These are phyloP conservation scores for Scenedesmus sp. DNA, from an alignment of 163 green algal species.

Conservation along the genomic window DNA sequence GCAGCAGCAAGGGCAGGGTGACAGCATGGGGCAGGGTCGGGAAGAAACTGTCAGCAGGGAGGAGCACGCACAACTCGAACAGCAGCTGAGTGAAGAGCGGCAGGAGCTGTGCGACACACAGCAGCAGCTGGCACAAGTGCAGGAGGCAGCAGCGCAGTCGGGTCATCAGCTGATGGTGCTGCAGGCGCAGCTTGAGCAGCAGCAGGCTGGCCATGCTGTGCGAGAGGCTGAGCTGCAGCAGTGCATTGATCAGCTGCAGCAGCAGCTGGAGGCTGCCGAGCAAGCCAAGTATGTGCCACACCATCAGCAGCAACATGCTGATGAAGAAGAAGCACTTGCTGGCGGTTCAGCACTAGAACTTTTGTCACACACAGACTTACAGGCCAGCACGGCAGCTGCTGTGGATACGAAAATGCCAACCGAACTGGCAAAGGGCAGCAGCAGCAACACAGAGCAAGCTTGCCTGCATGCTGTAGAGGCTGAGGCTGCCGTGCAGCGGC, in stretches of 20 bases:
- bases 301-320: neutral
- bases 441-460: neutral
- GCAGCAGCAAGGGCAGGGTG: neutral
- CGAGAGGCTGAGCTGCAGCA: neutral
- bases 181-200: slow-evolving; percentile 2
- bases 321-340: neutral
- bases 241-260: neutral
- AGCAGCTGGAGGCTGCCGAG: neutral
- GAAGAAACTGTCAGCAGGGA: neutral
- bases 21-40: neutral
- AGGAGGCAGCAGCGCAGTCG: neutral
- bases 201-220: neutral
- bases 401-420: neutral
- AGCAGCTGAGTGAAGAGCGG: neutral
- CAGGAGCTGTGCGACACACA: neutral
- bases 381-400: neutral
- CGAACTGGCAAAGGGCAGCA: neutral
- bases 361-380: neutral
- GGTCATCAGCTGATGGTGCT: neutral
- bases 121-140: neutral
- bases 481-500: neutral
- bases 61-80: neutral
- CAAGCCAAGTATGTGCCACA: neutral
- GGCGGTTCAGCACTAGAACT: neutral
- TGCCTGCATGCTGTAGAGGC: neutral